Evolutionary conservation across 306 rosid species (phyloP), one percentile per base, ranked within the genome.

Genomic region (Macrotyloma uniflorum): DNA sequence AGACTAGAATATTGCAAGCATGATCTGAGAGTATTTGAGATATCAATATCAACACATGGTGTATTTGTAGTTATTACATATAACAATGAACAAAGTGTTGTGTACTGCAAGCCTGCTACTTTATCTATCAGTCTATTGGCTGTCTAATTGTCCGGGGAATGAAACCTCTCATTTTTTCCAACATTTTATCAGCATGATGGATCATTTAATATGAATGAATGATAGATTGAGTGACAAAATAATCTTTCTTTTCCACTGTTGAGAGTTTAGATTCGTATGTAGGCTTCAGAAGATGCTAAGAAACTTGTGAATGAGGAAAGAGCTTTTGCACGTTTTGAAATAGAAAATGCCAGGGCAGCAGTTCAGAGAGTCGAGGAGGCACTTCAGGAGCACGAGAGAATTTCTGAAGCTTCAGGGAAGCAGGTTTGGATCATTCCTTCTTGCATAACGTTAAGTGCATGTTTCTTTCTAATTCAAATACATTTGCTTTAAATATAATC

Each of bases 281-380:
- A 93, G 98, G 97, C 98, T 81, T 93, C 98, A 45, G 93, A 89
- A 82, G 98, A 93, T 81, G 98, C 98, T 73, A 91, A 89, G 75
- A 88, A 85, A 77, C 92, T 93, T 69, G 98, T 91, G 13, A 93
- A 93, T 63, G 91, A 87, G 84, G 98, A 93, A 85, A 85, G 98
- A 80, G 98, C 98, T 80, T 91, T 90, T 91, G 96, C 98, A 78
- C 97, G 97, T 51, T 86, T 88, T 72, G 98, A 93, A 90, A 93
- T 93, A 74, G 98, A 93, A 53, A 86, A 76, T 90, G 98, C 98
- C 18, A 88, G 97, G 82, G 92, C 97, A 72, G 91, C 97, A 68
- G 98, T 93, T 54, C 98, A 90, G 83, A 90, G 92, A 80, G 97
- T 93, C 68, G 98, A 93, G 82, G 90, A 85, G 80, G 93, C 93